Evolutionary conservation across 345 rosid genomes (phyloP).

Genomic region (Tarenaya hassleriana): DNA sequence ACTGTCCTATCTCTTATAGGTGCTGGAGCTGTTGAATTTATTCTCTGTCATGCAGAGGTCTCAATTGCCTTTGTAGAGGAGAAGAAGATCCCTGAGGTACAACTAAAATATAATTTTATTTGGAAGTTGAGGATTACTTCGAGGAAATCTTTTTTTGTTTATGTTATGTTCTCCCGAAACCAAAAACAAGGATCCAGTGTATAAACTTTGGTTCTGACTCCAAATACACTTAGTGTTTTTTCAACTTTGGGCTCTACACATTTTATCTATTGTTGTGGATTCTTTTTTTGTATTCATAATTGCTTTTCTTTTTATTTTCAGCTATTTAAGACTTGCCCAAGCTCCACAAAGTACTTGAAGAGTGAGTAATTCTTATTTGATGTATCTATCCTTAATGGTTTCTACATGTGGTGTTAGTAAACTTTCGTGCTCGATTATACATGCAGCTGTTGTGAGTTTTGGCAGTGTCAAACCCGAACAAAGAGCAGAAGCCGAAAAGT

Average conservation of each 20-base stretch:
- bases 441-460: constrained; percentile 80
- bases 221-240: not conserved
- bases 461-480: constrained; percentile 52
- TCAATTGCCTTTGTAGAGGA: constrained; percentile 72
- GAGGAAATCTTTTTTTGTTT: not conserved
- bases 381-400: not conserved
- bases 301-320: constrained; percentile 21
- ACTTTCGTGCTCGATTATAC: constrained; percentile 10
- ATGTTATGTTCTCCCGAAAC: not conserved
- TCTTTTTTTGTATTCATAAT: not conserved
- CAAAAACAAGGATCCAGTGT: not conserved
- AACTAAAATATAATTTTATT: not conserved
- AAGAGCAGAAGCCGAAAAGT: constrained; percentile 51
- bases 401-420: constrained; percentile 11
- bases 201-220: not conserved
- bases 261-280: not conserved
- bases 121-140: not conserved
- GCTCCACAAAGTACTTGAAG: constrained; percentile 43
- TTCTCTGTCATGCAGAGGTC: constrained; percentile 68
- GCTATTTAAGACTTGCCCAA: constrained; percentile 68
- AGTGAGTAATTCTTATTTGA: constrained; percentile 38
- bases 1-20: constrained; percentile 36
- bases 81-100: constrained; percentile 71
- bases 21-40: constrained; percentile 71
- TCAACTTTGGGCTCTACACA: not conserved